Conservation (phyloP, 331 rosid species). For the Arachis monticola region DNA sequence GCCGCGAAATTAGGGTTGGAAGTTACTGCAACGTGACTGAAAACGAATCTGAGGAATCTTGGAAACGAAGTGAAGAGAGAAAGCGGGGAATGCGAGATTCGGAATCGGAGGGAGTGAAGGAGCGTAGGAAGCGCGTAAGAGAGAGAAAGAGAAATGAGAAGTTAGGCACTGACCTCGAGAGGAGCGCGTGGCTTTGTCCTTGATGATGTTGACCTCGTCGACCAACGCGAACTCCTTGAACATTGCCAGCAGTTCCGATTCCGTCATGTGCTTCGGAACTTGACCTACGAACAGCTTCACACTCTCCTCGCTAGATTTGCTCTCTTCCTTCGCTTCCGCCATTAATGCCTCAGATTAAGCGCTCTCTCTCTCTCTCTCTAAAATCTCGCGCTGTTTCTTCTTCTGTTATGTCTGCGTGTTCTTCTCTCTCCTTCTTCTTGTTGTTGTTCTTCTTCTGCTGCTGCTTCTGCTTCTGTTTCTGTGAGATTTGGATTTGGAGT, state of each 20-base stretch:
- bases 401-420: not conserved
- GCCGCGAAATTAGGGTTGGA: constrained; percentile 54
- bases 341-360: constrained; percentile 50
- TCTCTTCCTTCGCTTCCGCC: constrained; percentile 92
- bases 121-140: constrained; percentile 20
- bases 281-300: constrained; percentile 99
- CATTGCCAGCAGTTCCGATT: constrained; percentile 84
- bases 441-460: not conserved
- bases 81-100: not conserved
- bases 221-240: constrained; percentile 87
- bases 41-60: not conserved
- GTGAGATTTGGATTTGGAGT: constrained; percentile 40
- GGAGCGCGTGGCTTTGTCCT: constrained; percentile 88
- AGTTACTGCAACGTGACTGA: not conserved
- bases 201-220: constrained; percentile 98
- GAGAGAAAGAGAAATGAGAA: not conserved
- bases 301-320: constrained; percentile 76
- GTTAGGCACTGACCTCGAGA: constrained; percentile 67
- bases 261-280: constrained; percentile 97
- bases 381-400: not conserved
- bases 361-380: constrained; percentile 13
- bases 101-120: not conserved
- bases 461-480: not conserved
- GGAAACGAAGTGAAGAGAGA: constrained; percentile 16
- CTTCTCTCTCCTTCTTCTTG: not conserved